Base-by-base conservation (phyloP, 2,329 filamentous ascomycete genomes). In the Conoideocrella luteorostrata region DNA sequence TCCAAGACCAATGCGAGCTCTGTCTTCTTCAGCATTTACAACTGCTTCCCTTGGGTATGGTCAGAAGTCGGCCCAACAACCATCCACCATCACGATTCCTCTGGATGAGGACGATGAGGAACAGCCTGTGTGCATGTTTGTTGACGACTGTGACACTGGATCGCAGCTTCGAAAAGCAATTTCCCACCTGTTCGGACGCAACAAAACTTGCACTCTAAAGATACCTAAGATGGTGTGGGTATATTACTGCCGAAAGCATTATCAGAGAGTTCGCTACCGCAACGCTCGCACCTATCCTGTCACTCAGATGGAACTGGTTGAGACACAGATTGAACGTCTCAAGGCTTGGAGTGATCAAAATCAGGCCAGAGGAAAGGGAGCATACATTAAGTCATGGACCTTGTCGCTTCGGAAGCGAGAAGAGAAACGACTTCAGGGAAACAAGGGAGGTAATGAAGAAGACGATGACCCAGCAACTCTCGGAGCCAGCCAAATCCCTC, bases 161-260 rank as follows among this genome's bases (percentile, higher is more conserved):
- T 80, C 78, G 5, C 72, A 77, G 44, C 74, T 75, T 20, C 78
- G 87, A 38, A 91, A 91, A 64, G 80, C 84, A 5, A 84, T 91
- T 47, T 88, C 84, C 0, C 86, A 93, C 56, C 77, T 90, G 44
- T 91, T 91, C 53, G 87, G 87, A 18, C 78, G 88, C 29, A 93
- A 93, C 70, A 93, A 93, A 64, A 71, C 77, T 7, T 84, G 80
- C 55, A 93, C 87, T 1, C 75, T 82, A 26, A 70, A 73, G 35
- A 86, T 93, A 39, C 84, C 84, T 0, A 66, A 75, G 5, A 64
- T 77, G 18, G 75, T 87, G 2, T 91, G 86, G 86, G 78, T 88
- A 1, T 78, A 84, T 55, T 84, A 79, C 58, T 93, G 88, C 61
- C 78, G 87, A 28, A 90, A 90, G 58, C 84, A 90, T 56, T 93